Evolutionary conservation across 345 rosid genomes (phyloP), one percentile per base, ranked within the genome.

Genomic region (Hypericum androsaemum): DNA sequence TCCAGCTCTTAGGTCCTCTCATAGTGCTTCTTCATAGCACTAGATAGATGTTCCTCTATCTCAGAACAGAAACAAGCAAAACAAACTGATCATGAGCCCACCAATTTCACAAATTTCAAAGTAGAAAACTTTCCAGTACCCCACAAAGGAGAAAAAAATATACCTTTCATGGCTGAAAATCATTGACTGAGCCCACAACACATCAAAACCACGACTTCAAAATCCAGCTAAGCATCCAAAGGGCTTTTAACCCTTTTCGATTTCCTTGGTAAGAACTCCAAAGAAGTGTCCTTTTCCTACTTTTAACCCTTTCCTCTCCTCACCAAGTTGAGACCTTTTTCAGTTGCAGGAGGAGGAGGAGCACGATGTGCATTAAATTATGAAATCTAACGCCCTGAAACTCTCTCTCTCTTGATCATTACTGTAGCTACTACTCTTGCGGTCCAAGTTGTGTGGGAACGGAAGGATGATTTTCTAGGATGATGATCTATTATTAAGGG

Each of bases 131-230:
- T 22, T 22, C n/a, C n/a, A n/a, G n/a, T n/a, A n/a, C n/a, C n/a
- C n/a, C n/a, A n/a, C n/a, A n/a, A n/a, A n/a, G n/a, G n/a, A n/a
- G n/a, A n/a, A 61, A 68, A 65, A 56, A 62, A 45, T 62, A 54
- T 52, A 77, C 83, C 89, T 80, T 80, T 65, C 51, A 60, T 57
- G 50, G 64, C 53, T 5, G 64, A 57, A 72, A 73, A 67, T 65
- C 54, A 67, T 55, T 52, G 79, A 61, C 64, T 39, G 81, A 77
- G 78, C 83, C 89, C 83, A 77, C 86, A 71, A 64, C 35, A 57
- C 68, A 76, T 59, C 70, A 64, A 59, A 44, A 51, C 62, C 65
- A 63, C 38, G 59, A 70, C 72, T 61, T 66, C 58, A 54, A 52
- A 58, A 59, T 57, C 55, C 63, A 69, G 52, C 43, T 46, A 53